Conservation (phyloP, 345 rosid species). For the Cardiospermum halicacabum region DNA sequence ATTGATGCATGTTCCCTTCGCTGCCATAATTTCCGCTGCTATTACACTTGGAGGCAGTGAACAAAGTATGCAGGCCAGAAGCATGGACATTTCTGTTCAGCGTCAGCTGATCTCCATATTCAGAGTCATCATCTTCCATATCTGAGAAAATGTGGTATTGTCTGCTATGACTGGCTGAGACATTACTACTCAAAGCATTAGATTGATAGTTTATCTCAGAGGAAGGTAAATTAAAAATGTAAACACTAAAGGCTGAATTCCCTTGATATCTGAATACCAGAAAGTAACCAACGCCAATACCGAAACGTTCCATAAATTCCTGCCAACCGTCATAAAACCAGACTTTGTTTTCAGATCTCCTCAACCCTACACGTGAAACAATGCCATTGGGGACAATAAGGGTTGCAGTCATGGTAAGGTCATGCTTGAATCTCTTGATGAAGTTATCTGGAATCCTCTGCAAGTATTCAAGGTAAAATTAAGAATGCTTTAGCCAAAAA, state of each 20-base stretch:
- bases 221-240: slow-evolving; percentile 60
- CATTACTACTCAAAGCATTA: slow-evolving; percentile 23
- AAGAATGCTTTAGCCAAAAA: slow-evolving; percentile 7
- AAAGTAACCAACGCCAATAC: slow-evolving; percentile 69
- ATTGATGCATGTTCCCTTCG: slow-evolving; percentile 28
- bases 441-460: slow-evolving; percentile 89
- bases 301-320: slow-evolving; percentile 72
- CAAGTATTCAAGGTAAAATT: slow-evolving; percentile 29
- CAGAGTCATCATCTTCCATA: slow-evolving; percentile 65
- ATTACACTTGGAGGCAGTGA: slow-evolving; percentile 34
- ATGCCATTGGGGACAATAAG: slow-evolving; percentile 77
- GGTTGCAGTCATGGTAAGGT: slow-evolving; percentile 57
- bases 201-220: slow-evolving; percentile 71
- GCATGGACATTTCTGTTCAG: slow-evolving; percentile 36
- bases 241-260: slow-evolving; percentile 64
- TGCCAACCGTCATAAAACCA: slow-evolving; percentile 89
- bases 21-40: slow-evolving; percentile 28
- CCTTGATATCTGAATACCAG: slow-evolving; percentile 85
- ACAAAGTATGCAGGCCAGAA: slow-evolving; percentile 52
- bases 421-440: slow-evolving; percentile 67
- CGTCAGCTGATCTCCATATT: slow-evolving; percentile 21
- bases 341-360: slow-evolving; percentile 58
- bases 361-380: slow-evolving; percentile 70
- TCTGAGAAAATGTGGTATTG: slow-evolving; percentile 63
- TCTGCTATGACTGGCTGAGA: slow-evolving; percentile 41